These are phyloP conservation scores for Actinomucor elegans DNA, from an alignment of 371 early-diverging fungal species.

Conservation along the genomic window DNA sequence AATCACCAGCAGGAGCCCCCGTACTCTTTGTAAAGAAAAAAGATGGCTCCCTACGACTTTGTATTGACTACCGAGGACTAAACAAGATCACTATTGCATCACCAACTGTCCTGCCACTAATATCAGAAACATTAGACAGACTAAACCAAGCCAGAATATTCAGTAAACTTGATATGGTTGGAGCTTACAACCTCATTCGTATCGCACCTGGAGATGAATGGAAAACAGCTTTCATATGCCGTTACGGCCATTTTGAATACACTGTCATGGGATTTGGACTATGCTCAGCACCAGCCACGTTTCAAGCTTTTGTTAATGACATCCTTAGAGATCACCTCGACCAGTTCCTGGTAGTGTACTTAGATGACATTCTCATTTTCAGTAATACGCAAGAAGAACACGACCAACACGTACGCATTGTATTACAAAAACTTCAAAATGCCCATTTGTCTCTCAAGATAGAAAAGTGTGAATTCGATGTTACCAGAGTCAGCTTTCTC, in stretches of 20 bases:
- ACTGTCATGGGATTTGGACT: constrained; percentile 54
- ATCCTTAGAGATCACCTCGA: constrained; percentile 38
- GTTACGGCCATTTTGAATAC: constrained; percentile 43
- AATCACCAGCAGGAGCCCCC: constrained; percentile 50
- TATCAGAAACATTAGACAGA: constrained; percentile 28
- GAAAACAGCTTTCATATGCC: constrained; percentile 5
- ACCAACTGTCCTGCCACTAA: constrained; percentile 19
- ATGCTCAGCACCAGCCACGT: constrained; percentile 46
- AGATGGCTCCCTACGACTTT: constrained; percentile 41
- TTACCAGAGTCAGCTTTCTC: constrained; percentile 34
- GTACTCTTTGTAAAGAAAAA: constrained; percentile 58
- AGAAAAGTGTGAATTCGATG: constrained; percentile 45
- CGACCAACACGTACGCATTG: constrained; percentile 23
- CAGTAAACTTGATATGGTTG: constrained; percentile 37
- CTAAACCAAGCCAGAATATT: constrained; percentile 20
- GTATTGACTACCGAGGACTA: constrained; percentile 52
- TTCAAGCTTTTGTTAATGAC: constrained; percentile 38
- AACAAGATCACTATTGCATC: constrained; percentile 43
- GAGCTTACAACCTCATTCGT: constrained; percentile 39
- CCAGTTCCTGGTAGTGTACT: constrained; percentile 34
- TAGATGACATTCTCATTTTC: constrained; percentile 56
- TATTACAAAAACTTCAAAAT: constrained; percentile 28
- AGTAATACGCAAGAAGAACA: constrained; percentile 39
- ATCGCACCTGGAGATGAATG: constrained; percentile 11
- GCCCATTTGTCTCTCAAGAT: constrained; percentile 32